phyloP scores from a whole-genome alignment of 1,284 basidiomycete genomes.

The Cutaneotrichosporon dermatis region DNA sequence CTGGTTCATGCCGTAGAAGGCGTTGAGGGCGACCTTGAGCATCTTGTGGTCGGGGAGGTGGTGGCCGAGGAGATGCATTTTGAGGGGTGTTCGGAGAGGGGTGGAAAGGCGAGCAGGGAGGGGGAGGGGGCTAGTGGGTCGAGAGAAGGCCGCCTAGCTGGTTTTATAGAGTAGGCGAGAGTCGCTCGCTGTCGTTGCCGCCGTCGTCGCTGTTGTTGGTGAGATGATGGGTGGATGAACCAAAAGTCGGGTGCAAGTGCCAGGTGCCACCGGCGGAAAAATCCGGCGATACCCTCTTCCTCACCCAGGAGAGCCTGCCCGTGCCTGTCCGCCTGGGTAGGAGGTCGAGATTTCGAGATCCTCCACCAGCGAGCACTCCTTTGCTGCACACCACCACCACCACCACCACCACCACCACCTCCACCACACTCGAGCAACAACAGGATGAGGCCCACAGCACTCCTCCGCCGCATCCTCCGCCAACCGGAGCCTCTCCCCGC shows the following conservation, averaged over 20 bases:
- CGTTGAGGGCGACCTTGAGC: constrained; percentile 52
- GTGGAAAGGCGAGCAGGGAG: not conserved
- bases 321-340: not conserved
- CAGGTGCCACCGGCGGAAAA: constrained; percentile 9
- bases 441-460: no score
- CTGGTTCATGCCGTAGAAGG: constrained; percentile 55
- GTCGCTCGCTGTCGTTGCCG: not conserved
- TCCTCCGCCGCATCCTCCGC: not conserved
- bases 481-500: not conserved
- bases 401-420: no score
- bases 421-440: no score
- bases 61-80: constrained; percentile 51
- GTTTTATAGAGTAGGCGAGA: not conserved
- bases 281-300: constrained; percentile 1
- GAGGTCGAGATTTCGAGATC: not conserved
- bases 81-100: not conserved
- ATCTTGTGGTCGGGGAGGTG: constrained; percentile 52
- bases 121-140: not conserved
- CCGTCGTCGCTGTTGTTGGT: not conserved
- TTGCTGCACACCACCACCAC: no score
- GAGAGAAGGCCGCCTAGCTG: not conserved
- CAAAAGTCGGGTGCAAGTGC: constrained; percentile 14
- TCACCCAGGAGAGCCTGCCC: not conserved
- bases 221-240: not conserved
- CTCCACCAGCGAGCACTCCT: no score